These are phyloP conservation scores for Ustilaginoidea virens DNA, from an alignment of 2,329 filamentous ascomycete genomes.

Conservation along the genomic window DNA sequence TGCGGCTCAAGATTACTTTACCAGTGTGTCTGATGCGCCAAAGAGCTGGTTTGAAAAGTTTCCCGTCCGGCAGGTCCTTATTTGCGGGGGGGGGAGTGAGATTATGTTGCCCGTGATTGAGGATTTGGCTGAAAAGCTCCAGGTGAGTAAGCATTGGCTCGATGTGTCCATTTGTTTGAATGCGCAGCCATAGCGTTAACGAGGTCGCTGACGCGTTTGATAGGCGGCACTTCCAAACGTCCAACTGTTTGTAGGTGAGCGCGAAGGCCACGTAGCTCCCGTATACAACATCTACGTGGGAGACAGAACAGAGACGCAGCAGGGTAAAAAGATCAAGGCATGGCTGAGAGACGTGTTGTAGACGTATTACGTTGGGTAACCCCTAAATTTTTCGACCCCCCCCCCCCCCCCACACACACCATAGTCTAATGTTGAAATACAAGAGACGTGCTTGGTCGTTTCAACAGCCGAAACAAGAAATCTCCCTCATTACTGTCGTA, in stretches of 20 bases:
- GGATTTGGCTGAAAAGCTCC: slow-evolving; percentile 7
- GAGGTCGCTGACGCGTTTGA: background rate
- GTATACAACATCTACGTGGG: slow-evolving; percentile 9
- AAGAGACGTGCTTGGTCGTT: too few relatives aligned
- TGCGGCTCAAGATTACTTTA: slow-evolving; percentile 7
- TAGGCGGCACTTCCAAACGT: slow-evolving; percentile 8
- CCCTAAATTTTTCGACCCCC: too few relatives aligned
- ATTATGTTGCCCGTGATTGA: slow-evolving; percentile 9
- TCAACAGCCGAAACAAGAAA: too few relatives aligned
- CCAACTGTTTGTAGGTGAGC: slow-evolving; percentile 8
- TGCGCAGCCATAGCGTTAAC: background rate
- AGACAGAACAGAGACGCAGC: slow-evolving; percentile 8
- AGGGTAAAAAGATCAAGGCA: slow-evolving; percentile 9
- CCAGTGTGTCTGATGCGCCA: slow-evolving; percentile 7
- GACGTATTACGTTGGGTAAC: too few relatives aligned
- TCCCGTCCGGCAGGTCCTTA: slow-evolving; percentile 7
- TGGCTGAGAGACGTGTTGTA: slow-evolving; percentile 9
- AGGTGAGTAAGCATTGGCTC: slow-evolving; percentile 4
- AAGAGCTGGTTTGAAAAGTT: slow-evolving; percentile 9
- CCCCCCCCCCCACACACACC: too few relatives aligned
- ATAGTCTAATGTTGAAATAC: too few relatives aligned
- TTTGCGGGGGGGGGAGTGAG: slow-evolving; percentile 8
- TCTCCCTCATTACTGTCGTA: too few relatives aligned
- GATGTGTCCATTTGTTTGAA: background rate
- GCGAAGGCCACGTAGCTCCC: slow-evolving; percentile 10